phyloP scores from a whole-genome alignment of 23 red algal species.

The Gracilaria domingensis region DNA sequence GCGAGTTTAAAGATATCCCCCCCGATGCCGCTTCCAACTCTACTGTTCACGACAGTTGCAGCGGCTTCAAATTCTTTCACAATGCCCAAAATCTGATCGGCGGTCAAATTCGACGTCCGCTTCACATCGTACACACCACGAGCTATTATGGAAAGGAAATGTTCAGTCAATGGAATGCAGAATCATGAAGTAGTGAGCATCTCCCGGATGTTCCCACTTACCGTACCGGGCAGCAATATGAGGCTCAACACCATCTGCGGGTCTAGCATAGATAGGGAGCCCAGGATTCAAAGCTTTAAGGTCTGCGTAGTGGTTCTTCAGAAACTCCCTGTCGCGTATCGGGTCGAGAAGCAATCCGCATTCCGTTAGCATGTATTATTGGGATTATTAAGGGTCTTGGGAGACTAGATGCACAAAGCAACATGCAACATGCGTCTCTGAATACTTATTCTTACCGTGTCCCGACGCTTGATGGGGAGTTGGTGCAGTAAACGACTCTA shows the following conservation, averaged over 20 bases:
- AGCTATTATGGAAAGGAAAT: slow-evolving; percentile 1
- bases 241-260: slow-evolving; percentile 83
- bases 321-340: slow-evolving; percentile 58
- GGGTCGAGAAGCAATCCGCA: neutral
- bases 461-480: slow-evolving; percentile 70
- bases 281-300: slow-evolving; percentile 93
- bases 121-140: slow-evolving; percentile 56
- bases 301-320: slow-evolving; percentile 77
- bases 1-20: slow-evolving; percentile 60
- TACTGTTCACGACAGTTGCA: slow-evolving; percentile 47
- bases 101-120: slow-evolving; percentile 22
- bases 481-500: slow-evolving; percentile 85
- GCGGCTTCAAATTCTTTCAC: slow-evolving; percentile 64
- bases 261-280: slow-evolving; percentile 91
- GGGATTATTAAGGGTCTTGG: neutral
- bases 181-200: neutral
- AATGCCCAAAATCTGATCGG: slow-evolving; percentile 43
- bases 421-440: neutral
- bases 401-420: neutral
- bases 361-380: neutral
- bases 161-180: neutral
- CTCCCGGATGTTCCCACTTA: neutral
- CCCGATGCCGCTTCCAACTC: slow-evolving; percentile 52
- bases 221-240: slow-evolving; percentile 82
- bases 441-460: slow-evolving; percentile 68